Conservation (phyloP, 331 rosid species). For the Arachis monticola region DNA sequence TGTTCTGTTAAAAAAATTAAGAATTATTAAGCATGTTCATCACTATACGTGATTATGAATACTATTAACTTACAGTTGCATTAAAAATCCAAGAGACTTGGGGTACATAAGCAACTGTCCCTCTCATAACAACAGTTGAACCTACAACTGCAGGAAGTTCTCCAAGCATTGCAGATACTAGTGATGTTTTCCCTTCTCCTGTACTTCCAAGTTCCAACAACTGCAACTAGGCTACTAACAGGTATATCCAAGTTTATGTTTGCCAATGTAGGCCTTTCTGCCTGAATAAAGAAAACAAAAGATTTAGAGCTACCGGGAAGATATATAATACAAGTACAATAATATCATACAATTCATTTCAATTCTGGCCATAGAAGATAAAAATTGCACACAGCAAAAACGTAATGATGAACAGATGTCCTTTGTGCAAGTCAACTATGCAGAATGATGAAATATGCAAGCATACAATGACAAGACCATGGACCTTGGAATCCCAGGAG, state of each 20-base stretch:
- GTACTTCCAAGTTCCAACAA: slow-evolving; percentile 97
- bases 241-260: slow-evolving; percentile 78
- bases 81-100: slow-evolving; percentile 98
- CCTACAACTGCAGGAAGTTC: slow-evolving; percentile 71
- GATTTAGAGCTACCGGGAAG: slow-evolving; percentile 10
- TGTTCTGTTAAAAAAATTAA: background rate
- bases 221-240: slow-evolving; percentile 84
- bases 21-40: slow-evolving; percentile 14
- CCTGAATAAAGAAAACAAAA: slow-evolving; percentile 52
- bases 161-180: slow-evolving; percentile 90
- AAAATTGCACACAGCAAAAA: slow-evolving; percentile 25
- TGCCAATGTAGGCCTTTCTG: slow-evolving; percentile 67
- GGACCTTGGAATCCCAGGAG: slow-evolving; percentile 92
- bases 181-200: slow-evolving; percentile 97
- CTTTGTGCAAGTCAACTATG: too few relatives aligned
- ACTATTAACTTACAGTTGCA: slow-evolving; percentile 75
- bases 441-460: too few relatives aligned
- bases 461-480: slow-evolving; percentile 24
- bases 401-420: slow-evolving; percentile 11
- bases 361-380: slow-evolving; percentile 15
- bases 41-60: slow-evolving; percentile 1
- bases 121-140: slow-evolving; percentile 67
- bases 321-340: background rate
- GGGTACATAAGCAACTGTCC: slow-evolving; percentile 88
- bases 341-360: slow-evolving; percentile 24